A percentile compares a stretch with the other conserved stretches of the same genome.
These are phyloP conservation scores for Paecilomyces fulvus DNA, from an alignment of 2,329 filamentous ascomycete species.

Conservation along the genomic window DNA sequence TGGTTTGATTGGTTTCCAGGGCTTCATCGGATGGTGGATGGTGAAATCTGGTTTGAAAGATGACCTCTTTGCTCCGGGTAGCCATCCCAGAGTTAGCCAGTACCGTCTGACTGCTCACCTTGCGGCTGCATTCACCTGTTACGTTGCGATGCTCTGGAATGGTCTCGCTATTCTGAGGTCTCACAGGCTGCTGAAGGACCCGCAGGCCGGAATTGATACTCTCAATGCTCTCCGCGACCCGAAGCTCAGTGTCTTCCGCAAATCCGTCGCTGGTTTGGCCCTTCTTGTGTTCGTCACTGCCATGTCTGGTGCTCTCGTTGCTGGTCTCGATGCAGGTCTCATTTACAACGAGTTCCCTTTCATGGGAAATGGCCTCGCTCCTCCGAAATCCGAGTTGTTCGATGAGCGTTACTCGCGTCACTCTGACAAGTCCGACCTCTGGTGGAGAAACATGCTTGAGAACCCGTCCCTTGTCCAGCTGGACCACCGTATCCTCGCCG, in stretches of 20 bases:
- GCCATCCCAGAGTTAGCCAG: conserved; percentile 86
- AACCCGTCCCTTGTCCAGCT: conserved; percentile 94
- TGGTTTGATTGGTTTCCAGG: conserved; percentile 85
- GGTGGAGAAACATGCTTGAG: conserved; percentile 97
- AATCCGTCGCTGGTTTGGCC: conserved; percentile 61
- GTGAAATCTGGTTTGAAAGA: conserved; percentile 94
- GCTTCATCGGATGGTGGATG: conserved; percentile 99
- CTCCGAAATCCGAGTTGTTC: conserved; percentile 74
- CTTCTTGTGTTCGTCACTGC: conserved; percentile 78
- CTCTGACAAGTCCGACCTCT: conserved; percentile 70
- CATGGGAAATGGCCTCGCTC: conserved; percentile 80
- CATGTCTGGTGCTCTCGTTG: conserved; percentile 89
- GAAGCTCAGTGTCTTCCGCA: conserved; percentile 63
- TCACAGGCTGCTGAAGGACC: conserved; percentile 60
- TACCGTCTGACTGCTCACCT: conserved; percentile 88
- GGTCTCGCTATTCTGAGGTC: conserved; percentile 77
- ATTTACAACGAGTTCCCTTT: conserved; percentile 99
- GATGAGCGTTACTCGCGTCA: conserved; percentile 76
- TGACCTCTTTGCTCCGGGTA: conserved; percentile 84
- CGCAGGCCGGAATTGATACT: conserved; percentile 52
- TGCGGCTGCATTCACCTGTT: conserved; percentile 83
- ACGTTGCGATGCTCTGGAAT: conserved; percentile 87
- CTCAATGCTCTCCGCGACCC: conserved; percentile 58
- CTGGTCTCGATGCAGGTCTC: conserved; percentile 87
- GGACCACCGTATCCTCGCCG: conserved; percentile 87